Percentiles rank a stretch among this genome's conserved stretches.
Conservation (phyloP, 148 eudicot species). For the Fallopia convolvulus region DNA sequence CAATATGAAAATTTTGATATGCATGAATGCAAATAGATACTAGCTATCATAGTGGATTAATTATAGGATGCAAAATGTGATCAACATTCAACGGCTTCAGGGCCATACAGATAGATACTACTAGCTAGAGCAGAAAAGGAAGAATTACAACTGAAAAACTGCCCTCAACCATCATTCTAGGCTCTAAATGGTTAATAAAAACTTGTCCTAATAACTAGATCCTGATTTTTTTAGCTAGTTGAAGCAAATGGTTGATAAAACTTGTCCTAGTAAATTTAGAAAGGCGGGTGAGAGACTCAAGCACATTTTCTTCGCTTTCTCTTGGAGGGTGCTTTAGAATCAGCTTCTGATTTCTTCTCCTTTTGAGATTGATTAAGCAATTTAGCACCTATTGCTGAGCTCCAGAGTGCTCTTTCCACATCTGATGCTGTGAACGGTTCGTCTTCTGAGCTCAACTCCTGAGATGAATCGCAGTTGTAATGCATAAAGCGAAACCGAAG, state of each 20-base stretch:
- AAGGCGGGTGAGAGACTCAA: background rate
- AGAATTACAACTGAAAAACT: too few relatives aligned
- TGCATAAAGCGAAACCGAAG: too few relatives aligned
- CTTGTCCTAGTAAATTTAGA: background rate
- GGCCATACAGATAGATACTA: too few relatives aligned
- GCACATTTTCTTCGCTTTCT: slow-evolving; percentile 41
- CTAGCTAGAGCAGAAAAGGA: too few relatives aligned
- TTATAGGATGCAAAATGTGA: background rate
- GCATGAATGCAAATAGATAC: too few relatives aligned
- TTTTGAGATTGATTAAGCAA: slow-evolving; percentile 16
- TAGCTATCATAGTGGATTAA: background rate
- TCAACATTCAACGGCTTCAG: background rate
- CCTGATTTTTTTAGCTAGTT: background rate
- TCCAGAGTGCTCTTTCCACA: slow-evolving; percentile 89
- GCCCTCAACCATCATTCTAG: background rate
- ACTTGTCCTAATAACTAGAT: background rate
- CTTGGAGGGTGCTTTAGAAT: slow-evolving; percentile 26
- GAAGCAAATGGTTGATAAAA: background rate
- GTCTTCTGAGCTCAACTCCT: slow-evolving; percentile 58
- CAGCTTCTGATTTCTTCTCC: slow-evolving; percentile 22
- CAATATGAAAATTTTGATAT: too few relatives aligned
- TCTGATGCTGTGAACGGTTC: slow-evolving; percentile 68
- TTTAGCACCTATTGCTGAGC: slow-evolving; percentile 54
- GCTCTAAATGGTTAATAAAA: background rate
- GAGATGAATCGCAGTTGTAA: background rate